A percentile compares a stretch with the other conserved stretches of the same genome.
These are phyloP conservation scores for Sodiomyces alkalinus DNA, from an alignment of 2,329 filamentous ascomycete species.

Conservation along the genomic window DNA sequence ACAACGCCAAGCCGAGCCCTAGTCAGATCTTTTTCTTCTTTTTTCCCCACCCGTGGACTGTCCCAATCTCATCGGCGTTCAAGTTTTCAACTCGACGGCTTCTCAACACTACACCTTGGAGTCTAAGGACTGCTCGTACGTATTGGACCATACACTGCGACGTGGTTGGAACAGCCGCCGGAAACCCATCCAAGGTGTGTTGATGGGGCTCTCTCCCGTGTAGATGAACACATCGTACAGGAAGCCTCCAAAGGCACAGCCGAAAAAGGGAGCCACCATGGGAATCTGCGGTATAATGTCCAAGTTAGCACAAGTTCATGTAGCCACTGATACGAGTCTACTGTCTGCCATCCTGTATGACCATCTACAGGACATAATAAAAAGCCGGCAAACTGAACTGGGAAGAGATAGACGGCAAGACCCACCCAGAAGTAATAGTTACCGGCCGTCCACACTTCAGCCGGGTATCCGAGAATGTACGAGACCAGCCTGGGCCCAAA, in stretches of 20 bases:
- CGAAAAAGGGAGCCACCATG: conserved; percentile 55
- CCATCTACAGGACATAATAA: too few species aligned
- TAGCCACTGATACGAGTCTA: too few species aligned
- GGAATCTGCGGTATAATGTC: conserved; percentile 43
- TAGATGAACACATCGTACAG: conserved; percentile 55
- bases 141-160: conserved; percentile 16
- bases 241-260: conserved; percentile 47
- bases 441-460: conserved; percentile 50
- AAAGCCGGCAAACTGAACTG: not conserved
- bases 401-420: conserved; percentile 1
- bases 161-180: conserved; percentile 27
- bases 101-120: not conserved
- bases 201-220: conserved; percentile 55
- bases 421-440: conserved; percentile 59
- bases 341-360: too few species aligned
- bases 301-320: too few species aligned
- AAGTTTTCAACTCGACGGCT: too few species aligned
- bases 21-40: too few species aligned
- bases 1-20: too few species aligned
- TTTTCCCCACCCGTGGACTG: too few species aligned
- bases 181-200: conserved; percentile 51
- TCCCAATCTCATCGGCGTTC: too few species aligned
- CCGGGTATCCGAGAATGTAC: conserved; percentile 53
- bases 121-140: conserved; percentile 4
- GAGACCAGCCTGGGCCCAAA: conserved; percentile 54